Conservation (phyloP, 225 moss, liverwort and hornwort species). For the Polytrichum commune region DNA sequence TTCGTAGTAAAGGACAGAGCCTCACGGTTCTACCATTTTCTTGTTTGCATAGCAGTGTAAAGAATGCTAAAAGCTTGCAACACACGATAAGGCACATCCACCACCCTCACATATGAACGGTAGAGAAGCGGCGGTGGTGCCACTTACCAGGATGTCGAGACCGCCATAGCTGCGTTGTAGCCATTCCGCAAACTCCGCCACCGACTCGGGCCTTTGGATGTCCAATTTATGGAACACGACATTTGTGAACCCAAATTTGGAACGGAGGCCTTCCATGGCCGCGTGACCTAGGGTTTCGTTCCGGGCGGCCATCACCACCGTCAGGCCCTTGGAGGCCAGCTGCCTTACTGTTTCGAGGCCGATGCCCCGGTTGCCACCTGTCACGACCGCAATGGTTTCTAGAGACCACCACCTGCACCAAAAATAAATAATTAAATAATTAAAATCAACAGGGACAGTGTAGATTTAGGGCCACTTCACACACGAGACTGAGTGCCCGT, state of each 20-base stretch:
- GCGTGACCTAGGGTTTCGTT: conserved; percentile 28
- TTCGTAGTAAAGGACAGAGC: too few relatives aligned
- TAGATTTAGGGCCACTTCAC: too few relatives aligned
- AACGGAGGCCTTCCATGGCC: conserved; percentile 28
- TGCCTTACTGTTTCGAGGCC: conserved; percentile 15
- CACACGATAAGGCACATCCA: too few relatives aligned
- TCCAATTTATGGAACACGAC: conserved; percentile 60
- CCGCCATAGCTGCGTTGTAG: conserved; percentile 47
- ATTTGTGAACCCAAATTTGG: conserved; percentile 29
- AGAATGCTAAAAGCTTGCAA: too few relatives aligned
- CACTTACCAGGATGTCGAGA: conserved; percentile 51
- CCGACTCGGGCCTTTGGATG: conserved; percentile 34
- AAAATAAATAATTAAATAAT: too few relatives aligned
- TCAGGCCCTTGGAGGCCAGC: conserved; percentile 20
- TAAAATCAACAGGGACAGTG: too few relatives aligned
- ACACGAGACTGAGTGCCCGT: too few relatives aligned
- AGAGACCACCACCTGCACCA: conserved; percentile 28
- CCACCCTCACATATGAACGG: too few relatives aligned
- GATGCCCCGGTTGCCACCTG: conserved; percentile 26
- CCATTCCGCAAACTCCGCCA: conserved; percentile 45
- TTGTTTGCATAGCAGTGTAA: too few relatives aligned
- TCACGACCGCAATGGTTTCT: conserved; percentile 35
- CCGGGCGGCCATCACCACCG: conserved; percentile 38
- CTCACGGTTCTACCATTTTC: too few relatives aligned
- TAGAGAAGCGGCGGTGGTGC: too few relatives aligned